Conservation (phyloP, 495 filamentous ascomycete genomes). For the Melanomma pulvis-pyrius region DNA sequence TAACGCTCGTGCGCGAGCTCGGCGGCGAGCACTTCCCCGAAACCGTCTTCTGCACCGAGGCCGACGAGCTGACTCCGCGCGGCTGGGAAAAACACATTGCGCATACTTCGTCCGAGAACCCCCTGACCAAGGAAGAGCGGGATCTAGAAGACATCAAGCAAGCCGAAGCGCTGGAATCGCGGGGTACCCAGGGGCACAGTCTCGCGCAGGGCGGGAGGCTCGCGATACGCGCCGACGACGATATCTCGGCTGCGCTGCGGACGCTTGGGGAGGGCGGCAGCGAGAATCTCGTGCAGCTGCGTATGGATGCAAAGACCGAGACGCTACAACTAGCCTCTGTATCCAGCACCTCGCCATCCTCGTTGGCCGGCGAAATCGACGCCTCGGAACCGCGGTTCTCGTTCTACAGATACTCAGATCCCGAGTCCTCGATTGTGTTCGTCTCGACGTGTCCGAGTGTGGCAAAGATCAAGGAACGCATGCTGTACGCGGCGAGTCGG, state of each 20-base stretch:
- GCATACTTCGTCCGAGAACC: slow-evolving; percentile 63
- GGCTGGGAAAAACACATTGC: slow-evolving; percentile 79
- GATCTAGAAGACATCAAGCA: slow-evolving; percentile 74
- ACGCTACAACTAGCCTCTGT: slow-evolving; percentile 71
- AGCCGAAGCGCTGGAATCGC: slow-evolving; percentile 76
- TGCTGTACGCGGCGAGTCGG: slow-evolving; percentile 90
- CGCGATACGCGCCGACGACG: slow-evolving; percentile 42
- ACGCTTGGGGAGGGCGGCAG: slow-evolving; percentile 51
- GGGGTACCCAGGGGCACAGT: slow-evolving; percentile 66
- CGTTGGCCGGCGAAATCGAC: slow-evolving; percentile 65
- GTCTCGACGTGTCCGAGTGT: slow-evolving; percentile 88
- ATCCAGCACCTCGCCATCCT: slow-evolving; percentile 47
- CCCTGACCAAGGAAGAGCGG: slow-evolving; percentile 87
- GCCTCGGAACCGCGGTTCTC: slow-evolving; percentile 82
- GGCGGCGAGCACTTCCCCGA: slow-evolving; percentile 85
- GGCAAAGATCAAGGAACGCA: slow-evolving; percentile 85
- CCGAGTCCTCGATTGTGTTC: slow-evolving; percentile 74
- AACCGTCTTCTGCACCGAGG: slow-evolving; percentile 73
- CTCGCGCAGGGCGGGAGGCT: slow-evolving; percentile 52
- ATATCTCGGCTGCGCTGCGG: slow-evolving; percentile 52
- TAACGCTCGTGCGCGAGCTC: slow-evolving; percentile 82
- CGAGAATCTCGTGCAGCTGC: slow-evolving; percentile 76
- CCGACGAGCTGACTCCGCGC: slow-evolving; percentile 68
- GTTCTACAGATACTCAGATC: slow-evolving; percentile 73
- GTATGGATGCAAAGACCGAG: slow-evolving; percentile 76